Conservation (phyloP, 2,329 filamentous ascomycete genomes). For the Penicillium sp. region DNA sequence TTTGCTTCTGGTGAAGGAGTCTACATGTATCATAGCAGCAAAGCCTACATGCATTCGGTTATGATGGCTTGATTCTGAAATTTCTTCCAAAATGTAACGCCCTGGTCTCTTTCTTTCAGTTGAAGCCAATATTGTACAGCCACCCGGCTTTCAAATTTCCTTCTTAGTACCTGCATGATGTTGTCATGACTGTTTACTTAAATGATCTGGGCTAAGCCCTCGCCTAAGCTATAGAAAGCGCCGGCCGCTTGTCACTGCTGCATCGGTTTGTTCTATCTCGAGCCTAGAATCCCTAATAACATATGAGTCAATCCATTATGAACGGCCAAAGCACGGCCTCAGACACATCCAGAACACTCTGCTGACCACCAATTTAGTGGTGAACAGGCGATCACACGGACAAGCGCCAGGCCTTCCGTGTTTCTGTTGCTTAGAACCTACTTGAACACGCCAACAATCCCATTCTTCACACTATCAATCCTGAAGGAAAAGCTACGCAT, state of each 20-base stretch:
- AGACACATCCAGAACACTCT: too few species aligned
- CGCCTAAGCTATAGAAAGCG: not conserved
- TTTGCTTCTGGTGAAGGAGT: slow-evolving; percentile 11
- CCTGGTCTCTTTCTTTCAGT: not conserved
- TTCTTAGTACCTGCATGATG: not conserved
- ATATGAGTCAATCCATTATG: too few species aligned
- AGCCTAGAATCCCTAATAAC: too few species aligned
- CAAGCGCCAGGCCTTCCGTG: too few species aligned
- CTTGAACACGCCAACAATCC: too few species aligned
- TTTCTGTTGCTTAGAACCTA: too few species aligned
- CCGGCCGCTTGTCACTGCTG: slow-evolving; percentile 20
- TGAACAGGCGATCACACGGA: too few species aligned
- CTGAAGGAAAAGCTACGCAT: too few species aligned
- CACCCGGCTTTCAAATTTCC: not conserved
- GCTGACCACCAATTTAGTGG: too few species aligned
- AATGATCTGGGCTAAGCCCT: not conserved
- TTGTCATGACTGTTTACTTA: not conserved
- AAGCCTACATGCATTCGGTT: slow-evolving; percentile 11
- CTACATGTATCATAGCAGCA: slow-evolving; percentile 19
- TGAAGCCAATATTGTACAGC: not conserved
- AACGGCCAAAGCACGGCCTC: too few species aligned
- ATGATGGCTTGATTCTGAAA: slow-evolving; percentile 6
- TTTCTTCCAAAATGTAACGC: not conserved
- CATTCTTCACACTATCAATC: too few species aligned
- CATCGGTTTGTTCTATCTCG: too few species aligned